Base-by-base conservation (phyloP, 2,329 filamentous ascomycete species). In the Nothopassalora personata region DNA sequence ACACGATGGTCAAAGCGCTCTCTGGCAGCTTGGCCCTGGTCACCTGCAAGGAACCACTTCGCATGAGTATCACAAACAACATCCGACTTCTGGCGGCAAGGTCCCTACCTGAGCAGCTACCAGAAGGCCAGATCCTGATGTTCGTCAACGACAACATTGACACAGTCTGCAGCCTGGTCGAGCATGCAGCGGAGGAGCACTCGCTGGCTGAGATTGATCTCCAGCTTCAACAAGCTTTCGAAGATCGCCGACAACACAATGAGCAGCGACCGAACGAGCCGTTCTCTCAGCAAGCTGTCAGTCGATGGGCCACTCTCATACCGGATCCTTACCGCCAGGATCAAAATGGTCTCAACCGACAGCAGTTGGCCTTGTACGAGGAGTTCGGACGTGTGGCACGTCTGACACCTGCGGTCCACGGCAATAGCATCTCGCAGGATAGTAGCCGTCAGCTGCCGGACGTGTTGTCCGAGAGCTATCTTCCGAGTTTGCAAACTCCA, bases 111-210 rank as follows among this genome's bases (percentile, higher is more conserved):
- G 84, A 87, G 67, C 89, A 90, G 15, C 82, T 99, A 62, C 91
- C 94, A 0, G 94, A 99, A 76, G 94, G 94, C 6, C 90, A 94
- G 33, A 94, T 99, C 61, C 84, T 97, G 58, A 97, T 99, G 90
- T 97, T 95, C 74, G 93, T 99, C 61, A 99, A 97, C 73, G 93
- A 95, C 65, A 99, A 99, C 72, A 82, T 99, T 31, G 94, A 99
- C 67, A 83, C 91, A 45, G 93, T 95, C 50, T 97, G 94, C 71
- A 88, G 85, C 67, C 90, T 97, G 63, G 95, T 99, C 49, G 94
- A 99, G 75, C 91, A 94, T 74, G 92, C 94, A 54, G 95, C 94
- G 3, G 93, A 97, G 73, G 90, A 96, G 69, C 89, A 93, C 61
- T 94, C 94, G 9, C 80, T 97, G 43, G 89, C 90, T 1, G 94